Conservation (phyloP, 495 filamentous ascomycete species). For the Penicillium egyptiacum region DNA sequence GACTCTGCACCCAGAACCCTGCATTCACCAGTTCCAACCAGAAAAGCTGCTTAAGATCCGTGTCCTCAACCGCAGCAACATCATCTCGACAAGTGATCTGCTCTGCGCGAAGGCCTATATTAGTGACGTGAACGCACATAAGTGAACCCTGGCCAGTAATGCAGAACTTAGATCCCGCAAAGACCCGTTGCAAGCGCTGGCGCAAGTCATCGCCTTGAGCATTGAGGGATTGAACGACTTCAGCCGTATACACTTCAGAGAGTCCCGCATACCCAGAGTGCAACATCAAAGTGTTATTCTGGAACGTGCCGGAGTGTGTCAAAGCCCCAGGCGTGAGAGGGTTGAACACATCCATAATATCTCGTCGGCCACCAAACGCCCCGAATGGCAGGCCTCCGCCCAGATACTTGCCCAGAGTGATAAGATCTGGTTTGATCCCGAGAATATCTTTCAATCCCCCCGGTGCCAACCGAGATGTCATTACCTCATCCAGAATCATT, state of each 20-base stretch:
- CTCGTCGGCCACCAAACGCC: conserved; percentile 54
- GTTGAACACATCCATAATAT: conserved; percentile 56
- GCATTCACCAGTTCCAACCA: conserved; percentile 11
- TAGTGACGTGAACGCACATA: conserved; percentile 3
- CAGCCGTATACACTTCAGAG: conserved; percentile 7
- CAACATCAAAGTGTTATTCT: conserved; percentile 58
- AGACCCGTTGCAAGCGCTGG: conserved; percentile 1
- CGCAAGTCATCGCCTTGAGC: background rate
- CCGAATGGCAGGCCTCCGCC: conserved; percentile 60
- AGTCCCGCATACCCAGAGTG: conserved; percentile 10
- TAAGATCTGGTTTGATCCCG: conserved; percentile 51
- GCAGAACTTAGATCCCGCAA: conserved; percentile 2
- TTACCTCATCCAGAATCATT: conserved; percentile 15
- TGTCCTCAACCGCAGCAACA: background rate
- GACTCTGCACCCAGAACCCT: conserved; percentile 12
- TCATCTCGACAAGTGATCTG: conserved; percentile 4
- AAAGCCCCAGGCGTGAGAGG: conserved; percentile 16
- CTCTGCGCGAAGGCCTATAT: background rate
- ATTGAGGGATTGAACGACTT: conserved; percentile 5
- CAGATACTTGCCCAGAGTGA: conserved; percentile 56
- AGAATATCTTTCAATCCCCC: conserved; percentile 13
- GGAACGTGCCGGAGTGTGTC: conserved; percentile 64
- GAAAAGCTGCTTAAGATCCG: conserved; percentile 13
- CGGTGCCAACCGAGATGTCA: conserved; percentile 9
- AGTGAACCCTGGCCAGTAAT: conserved; percentile 3